These are phyloP conservation scores for Pharnaceum exiguum DNA, from an alignment of 148 eudicot genomes.

Conservation along the genomic window DNA sequence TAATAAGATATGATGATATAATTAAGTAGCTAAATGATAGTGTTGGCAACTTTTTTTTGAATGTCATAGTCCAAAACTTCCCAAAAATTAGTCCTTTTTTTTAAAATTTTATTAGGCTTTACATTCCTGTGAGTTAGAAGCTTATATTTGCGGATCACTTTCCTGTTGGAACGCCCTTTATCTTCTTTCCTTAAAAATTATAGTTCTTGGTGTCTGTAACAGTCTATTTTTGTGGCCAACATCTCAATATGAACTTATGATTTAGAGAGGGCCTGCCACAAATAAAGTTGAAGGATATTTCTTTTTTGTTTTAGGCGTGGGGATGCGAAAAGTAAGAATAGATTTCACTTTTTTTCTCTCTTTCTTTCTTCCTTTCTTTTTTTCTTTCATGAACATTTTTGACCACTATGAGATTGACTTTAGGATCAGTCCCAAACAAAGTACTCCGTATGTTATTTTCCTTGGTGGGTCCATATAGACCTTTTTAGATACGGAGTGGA, in stretches of 20 bases:
- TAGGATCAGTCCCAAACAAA: neutral
- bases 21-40: no score
- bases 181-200: neutral
- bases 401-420: slow-evolving; percentile 15
- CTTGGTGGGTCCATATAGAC: slow-evolving; percentile 14
- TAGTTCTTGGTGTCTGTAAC: neutral
- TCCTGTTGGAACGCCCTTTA: neutral
- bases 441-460: neutral
- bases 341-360: no score
- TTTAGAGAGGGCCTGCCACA: neutral
- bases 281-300: neutral
- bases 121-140: neutral
- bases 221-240: neutral
- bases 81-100: no score
- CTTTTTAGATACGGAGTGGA: slow-evolving; percentile 5
- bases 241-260: neutral
- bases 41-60: no score
- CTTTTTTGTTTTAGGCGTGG: neutral
- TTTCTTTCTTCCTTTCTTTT: no score
- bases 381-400: neutral
- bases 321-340: slow-evolving; percentile 6
- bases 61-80: no score
- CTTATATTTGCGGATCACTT: neutral
- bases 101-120: no score
- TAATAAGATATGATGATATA: no score